phyloP scores from a whole-genome alignment of 73 alveolate species.

The Uronychia setigera region DNA sequence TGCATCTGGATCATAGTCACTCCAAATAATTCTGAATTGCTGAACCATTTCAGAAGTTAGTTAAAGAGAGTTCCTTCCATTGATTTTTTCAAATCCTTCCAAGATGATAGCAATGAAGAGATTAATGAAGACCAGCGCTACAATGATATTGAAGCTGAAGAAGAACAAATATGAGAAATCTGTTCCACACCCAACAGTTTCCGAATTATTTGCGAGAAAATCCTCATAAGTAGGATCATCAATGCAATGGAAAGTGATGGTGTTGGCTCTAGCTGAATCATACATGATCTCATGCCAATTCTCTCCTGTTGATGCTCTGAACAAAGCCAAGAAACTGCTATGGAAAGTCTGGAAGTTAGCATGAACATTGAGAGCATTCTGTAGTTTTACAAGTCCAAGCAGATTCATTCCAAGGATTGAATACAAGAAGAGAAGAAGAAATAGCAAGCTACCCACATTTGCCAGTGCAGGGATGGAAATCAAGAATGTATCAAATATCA shows the following conservation, averaged over 20 bases:
- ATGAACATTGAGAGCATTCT: constrained; percentile 10
- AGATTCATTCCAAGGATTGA: constrained; percentile 92
- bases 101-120: no score
- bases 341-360: constrained; percentile 30
- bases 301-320: constrained; percentile 52
- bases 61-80: not conserved
- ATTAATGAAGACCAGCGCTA: no score
- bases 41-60: not conserved
- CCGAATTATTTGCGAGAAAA: not conserved
- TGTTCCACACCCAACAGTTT: no score
- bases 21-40: not conserved
- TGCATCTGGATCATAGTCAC: not conserved
- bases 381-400: constrained; percentile 64
- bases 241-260: not conserved
- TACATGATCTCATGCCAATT: constrained; percentile 46
- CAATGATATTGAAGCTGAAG: no score
- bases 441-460: constrained; percentile 86
- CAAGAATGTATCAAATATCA: constrained; percentile 8
- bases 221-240: constrained; percentile 6
- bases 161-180: no score
- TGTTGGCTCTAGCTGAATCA: constrained; percentile 6
- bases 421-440: constrained; percentile 85
- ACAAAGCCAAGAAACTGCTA: constrained; percentile 16
- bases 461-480: constrained; percentile 84
- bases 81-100: no score